Percentiles rank a stretch among this genome's conserved stretches.
Evolutionary conservation across 148 eudicot species (phyloP).

Genomic region (Cornus florida): DNA sequence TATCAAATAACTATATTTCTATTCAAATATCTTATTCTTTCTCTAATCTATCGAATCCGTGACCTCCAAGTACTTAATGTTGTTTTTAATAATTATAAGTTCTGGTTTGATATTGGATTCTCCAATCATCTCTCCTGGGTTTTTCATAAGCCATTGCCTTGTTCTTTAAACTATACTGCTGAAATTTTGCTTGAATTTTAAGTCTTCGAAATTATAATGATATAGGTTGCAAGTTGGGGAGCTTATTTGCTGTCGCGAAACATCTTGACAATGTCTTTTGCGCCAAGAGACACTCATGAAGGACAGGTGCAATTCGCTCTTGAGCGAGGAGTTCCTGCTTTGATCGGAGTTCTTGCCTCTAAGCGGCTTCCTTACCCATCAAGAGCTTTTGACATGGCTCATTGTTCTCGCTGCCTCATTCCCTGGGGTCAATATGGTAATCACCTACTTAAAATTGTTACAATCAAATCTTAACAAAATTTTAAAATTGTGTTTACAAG

Average conservation of each 20-base stretch:
- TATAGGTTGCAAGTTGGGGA: constrained; percentile 75
- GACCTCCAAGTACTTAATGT: too few relatives aligned
- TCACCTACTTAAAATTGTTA: neutral
- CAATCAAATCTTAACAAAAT: too few relatives aligned
- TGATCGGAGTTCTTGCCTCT: constrained; percentile 66
- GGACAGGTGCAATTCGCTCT: constrained; percentile 86
- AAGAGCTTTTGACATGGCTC: constrained; percentile 81
- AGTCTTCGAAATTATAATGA: neutral
- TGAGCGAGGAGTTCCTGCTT: constrained; percentile 74
- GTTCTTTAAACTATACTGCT: too few relatives aligned
- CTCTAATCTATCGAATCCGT: too few relatives aligned
- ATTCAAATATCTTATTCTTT: too few relatives aligned
- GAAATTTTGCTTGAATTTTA: too few relatives aligned
- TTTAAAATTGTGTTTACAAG: too few relatives aligned
- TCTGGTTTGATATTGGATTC: too few relatives aligned
- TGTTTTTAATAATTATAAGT: too few relatives aligned
- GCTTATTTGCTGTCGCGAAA: constrained; percentile 65
- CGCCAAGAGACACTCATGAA: constrained; percentile 78
- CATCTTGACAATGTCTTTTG: constrained; percentile 68
- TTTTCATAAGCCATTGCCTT: too few relatives aligned
- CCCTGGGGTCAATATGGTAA: constrained; percentile 81
- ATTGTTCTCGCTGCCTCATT: constrained; percentile 88
- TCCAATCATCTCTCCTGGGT: too few relatives aligned
- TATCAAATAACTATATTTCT: too few relatives aligned
- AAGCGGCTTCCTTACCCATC: constrained; percentile 80